A percentile compares a stretch with the other conserved stretches of the same genome.
Evolutionary conservation across 1,284 basidiomycete species (phyloP).

Genomic region (Apiotrichum laibachii): DNA sequence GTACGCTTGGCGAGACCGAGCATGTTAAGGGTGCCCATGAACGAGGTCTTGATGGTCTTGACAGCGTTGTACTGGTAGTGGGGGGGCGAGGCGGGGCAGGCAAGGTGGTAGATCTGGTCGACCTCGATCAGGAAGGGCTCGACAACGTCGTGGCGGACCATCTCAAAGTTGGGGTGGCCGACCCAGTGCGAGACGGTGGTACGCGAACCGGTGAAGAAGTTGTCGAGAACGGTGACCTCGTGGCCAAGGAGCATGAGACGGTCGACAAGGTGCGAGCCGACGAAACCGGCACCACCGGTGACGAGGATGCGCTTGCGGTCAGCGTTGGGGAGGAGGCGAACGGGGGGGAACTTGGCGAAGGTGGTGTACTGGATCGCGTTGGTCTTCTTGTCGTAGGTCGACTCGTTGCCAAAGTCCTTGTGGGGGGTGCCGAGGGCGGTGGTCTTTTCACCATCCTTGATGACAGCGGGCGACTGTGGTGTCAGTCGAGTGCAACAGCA

Average conservation of each 20-base stretch:
- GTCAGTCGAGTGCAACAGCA: no score
- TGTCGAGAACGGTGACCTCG: conserved; percentile 95
- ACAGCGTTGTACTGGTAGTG: conserved; percentile 95
- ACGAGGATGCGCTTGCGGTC: conserved; percentile 78
- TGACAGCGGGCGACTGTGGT: conserved; percentile 41
- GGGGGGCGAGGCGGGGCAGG: conserved; percentile 91
- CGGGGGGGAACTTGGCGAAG: conserved; percentile 83
- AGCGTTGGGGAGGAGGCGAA: conserved; percentile 74
- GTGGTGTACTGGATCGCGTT: conserved; percentile 86
- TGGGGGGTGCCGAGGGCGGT: conserved; percentile 51
- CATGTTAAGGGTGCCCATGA: conserved; percentile 96
- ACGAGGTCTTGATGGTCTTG: conserved; percentile 97
- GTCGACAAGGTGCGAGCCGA: conserved; percentile 95
- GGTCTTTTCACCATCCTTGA: conserved; percentile 59
- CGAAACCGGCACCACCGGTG: conserved; percentile 95
- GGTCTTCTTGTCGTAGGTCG: conserved; percentile 72
- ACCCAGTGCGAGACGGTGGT: conserved; percentile 86
- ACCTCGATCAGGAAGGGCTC: conserved; percentile 97
- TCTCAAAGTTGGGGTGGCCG: conserved; percentile 97
- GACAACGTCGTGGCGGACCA: conserved; percentile 94
- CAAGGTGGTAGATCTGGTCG: conserved; percentile 95
- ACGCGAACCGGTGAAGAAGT: conserved; percentile 97
- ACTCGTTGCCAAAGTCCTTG: conserved; percentile 69
- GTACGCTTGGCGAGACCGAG: conserved; percentile 96
- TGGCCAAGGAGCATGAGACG: conserved; percentile 96